Evolutionary conservation across 352 stramenopile species (phyloP).

Genomic region (Phytophthora crassamura): DNA sequence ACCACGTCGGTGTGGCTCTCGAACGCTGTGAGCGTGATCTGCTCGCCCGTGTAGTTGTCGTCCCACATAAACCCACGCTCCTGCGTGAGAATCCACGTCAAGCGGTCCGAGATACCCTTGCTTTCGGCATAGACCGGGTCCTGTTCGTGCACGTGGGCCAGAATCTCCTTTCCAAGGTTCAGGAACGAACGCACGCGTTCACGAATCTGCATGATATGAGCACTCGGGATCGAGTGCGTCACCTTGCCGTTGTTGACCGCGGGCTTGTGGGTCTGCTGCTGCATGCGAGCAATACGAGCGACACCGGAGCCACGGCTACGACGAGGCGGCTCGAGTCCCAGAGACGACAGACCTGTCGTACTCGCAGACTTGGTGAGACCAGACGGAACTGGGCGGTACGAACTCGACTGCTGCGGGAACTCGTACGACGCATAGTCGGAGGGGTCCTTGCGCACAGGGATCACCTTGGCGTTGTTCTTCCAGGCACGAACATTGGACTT

Average conservation of each 20-base stretch:
- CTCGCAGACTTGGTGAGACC: conserved; percentile 89
- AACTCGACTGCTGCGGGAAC: conserved; percentile 67
- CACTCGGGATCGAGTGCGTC: conserved; percentile 77
- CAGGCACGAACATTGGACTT: conserved; percentile 68
- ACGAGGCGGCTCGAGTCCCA: conserved; percentile 76
- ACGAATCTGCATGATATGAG: conserved; percentile 92
- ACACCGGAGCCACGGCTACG: conserved; percentile 84
- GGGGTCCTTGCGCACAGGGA: conserved; percentile 83
- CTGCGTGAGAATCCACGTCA: conserved; percentile 97
- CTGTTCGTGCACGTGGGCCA: conserved; percentile 77
- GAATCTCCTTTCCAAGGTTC: conserved; percentile 92
- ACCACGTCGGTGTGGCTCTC: conserved; percentile 84
- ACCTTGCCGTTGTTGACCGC: conserved; percentile 56
- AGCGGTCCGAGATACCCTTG: conserved; percentile 92
- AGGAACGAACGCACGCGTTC: conserved; percentile 96
- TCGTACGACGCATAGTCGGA: conserved; percentile 88
- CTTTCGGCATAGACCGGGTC: conserved; percentile 87
- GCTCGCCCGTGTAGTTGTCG: conserved; percentile 96
- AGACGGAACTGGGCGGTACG: conserved; percentile 44
- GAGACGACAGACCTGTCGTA: conserved; percentile 83
- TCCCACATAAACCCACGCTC: conserved; percentile 99
- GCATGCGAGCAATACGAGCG: conserved; percentile 81
- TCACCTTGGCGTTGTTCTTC: conserved; percentile 86
- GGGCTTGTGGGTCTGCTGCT: conserved; percentile 76
- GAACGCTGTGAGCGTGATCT: conserved; percentile 90